Base-by-base conservation (phyloP, 1,139 yeast species). In the Hyphopichia wangnamkhiaoensis region DNA sequence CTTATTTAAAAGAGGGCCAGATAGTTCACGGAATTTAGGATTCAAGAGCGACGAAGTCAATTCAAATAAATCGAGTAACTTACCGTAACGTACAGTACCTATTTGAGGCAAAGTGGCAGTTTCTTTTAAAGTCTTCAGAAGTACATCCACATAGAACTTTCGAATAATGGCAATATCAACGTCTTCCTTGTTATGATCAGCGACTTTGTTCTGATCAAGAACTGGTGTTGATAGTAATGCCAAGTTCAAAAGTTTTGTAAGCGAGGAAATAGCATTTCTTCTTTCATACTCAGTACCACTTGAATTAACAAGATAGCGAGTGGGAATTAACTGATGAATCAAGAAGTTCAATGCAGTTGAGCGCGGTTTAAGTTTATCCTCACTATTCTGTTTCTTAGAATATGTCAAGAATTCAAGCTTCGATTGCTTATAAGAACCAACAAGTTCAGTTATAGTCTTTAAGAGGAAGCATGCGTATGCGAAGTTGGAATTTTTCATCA, bases 391-490 rank as follows among this genome's bases (percentile, higher is more conserved):
- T 12, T 41, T 39, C 54, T 82, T 84, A 2, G 93, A 81, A 51
- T 78, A 90, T 0, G 91, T 82, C 41, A 91, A 66, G 53, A 91
- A 86, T 52, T 89, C 96, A 38, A 86, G 72, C 56, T 91, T 91
- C 43, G 93, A 80, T 45, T 80, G 82, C 48, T 84, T 84, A 59
- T 90, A 91, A 1, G 96, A 85, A 2, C 84, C 80, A 15, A 90
- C 61, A 13, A 90, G 65, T 50, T 91, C 98, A 1, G 84, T 74
- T 28, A 90, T 61, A 0, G 80, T 64, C 51, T 83, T 88, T 31
- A 91, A 63, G 31, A 91, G 62, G 54, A 83, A 87, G 35, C 85
- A 75, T 39, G 81, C 80, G 52, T 85, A 82, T 0, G 82, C 72
- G 56, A 84, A 86, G 26, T 76, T 71, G 10, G 52, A 46, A 46